Evolutionary conservation across 2,329 filamentous ascomycete species (phyloP).

Genomic region (Drechslera avenae): DNA sequence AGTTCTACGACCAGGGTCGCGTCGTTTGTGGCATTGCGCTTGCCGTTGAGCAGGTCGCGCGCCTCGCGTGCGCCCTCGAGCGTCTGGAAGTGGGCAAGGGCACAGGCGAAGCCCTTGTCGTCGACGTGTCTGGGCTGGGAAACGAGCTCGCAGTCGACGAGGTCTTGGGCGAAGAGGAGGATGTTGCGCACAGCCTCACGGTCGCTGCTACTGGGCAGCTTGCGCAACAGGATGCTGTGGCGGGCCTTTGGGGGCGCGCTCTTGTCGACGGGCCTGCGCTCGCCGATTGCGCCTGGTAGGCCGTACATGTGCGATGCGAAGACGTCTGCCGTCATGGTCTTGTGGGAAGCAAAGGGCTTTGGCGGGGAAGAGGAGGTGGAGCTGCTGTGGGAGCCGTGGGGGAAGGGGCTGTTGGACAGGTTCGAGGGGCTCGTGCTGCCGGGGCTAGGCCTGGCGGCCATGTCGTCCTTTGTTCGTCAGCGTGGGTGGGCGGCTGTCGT

Average conservation of each 20-base stretch:
- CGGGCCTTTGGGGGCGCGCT: slow-evolving; percentile 31
- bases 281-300: slow-evolving; percentile 48
- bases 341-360: slow-evolving; percentile 41
- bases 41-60: slow-evolving; percentile 63
- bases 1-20: slow-evolving; percentile 65
- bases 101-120: slow-evolving; percentile 62
- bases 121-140: slow-evolving; percentile 58
- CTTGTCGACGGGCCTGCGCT: slow-evolving; percentile 48
- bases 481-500: slow-evolving; percentile 32
- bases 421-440: slow-evolving; percentile 50
- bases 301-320: slow-evolving; percentile 50
- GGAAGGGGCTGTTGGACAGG: slow-evolving; percentile 48
- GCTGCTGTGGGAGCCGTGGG: slow-evolving; percentile 48
- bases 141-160: slow-evolving; percentile 64
- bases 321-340: slow-evolving; percentile 49
- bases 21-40: slow-evolving; percentile 65
- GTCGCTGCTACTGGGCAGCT: slow-evolving; percentile 63
- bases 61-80: slow-evolving; percentile 64
- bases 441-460: slow-evolving; percentile 50
- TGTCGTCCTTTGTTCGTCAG: slow-evolving; percentile 43
- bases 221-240: slow-evolving; percentile 60
- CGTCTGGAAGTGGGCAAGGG: slow-evolving; percentile 64
- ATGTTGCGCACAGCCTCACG: slow-evolving; percentile 65
- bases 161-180: slow-evolving; percentile 68
- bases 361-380: slow-evolving; percentile 50